These are phyloP conservation scores for Citrus trifoliata DNA, from an alignment of 345 rosid genomes.

Conservation along the genomic window DNA sequence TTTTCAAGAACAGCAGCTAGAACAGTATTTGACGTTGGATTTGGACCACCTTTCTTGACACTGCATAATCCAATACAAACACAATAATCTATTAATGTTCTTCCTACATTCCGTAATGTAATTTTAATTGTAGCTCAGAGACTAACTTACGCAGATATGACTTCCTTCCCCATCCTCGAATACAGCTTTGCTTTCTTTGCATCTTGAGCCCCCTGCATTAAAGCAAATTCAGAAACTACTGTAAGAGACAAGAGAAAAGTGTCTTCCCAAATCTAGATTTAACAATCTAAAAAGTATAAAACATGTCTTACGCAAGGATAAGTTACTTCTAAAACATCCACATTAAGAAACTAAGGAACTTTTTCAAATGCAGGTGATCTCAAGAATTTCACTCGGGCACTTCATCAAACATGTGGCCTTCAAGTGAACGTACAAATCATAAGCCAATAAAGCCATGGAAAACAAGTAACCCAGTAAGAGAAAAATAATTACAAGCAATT, in stretches of 20 bases:
- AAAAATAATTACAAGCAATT: no score
- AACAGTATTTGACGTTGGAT: conserved; percentile 65
- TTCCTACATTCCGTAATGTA: not conserved
- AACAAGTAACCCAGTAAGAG: no score
- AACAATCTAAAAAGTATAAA: not conserved
- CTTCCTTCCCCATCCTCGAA: conserved; percentile 83
- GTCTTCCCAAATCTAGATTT: not conserved
- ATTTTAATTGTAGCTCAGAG: not conserved
- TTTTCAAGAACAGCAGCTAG: conserved; percentile 81
- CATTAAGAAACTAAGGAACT: not conserved
- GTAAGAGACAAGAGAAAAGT: not conserved
- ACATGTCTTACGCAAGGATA: not conserved
- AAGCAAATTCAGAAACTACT: conserved; percentile 17
- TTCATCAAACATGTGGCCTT: conserved; percentile 36
- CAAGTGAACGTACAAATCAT: not conserved
- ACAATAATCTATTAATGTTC: not conserved
- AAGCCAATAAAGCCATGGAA: not conserved
- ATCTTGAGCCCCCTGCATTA: conserved; percentile 78
- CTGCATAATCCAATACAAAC: conserved; percentile 35
- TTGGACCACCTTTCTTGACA: conserved; percentile 87
- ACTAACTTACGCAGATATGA: conserved; percentile 81
- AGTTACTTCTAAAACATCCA: not conserved
- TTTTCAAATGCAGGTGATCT: not conserved
- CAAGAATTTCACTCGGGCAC: conserved; percentile 5
- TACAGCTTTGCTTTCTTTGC: conserved; percentile 78